Base-by-base conservation (phyloP, 768 basidiomycete genomes). In the Lactarius deliciosus region DNA sequence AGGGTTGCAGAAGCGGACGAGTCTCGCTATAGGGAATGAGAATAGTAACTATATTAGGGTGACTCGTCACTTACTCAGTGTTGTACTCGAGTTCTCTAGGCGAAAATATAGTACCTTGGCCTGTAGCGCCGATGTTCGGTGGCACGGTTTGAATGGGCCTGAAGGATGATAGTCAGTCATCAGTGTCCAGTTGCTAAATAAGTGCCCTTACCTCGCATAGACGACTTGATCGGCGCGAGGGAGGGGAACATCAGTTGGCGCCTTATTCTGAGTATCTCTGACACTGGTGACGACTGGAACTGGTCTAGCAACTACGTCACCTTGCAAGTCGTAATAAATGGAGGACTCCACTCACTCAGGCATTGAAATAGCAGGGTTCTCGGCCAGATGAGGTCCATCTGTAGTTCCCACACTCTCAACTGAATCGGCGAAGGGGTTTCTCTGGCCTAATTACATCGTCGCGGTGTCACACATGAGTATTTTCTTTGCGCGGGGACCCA, bases 1-100 rank as follows among this genome's bases (percentile, higher is more conserved):
- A 64, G 0, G 77, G 75, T 20, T 78, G 77, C 11, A 87, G 79
- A 13, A 88, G 78, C 3, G 87, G 86, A 15, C 76, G 79, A 0
- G 79, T 78, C 76, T 88, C 87, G 68, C 86, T 88, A 64, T 64
- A 36, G 57, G 36, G 5, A 40, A 60, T 65, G 36, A 65, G 60
- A 22, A 57, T 71, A 20, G 30, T 25, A 25, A 32, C 15, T 8
- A 11, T 47, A 22, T n/a, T 40, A 61, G 22, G 13, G 70, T 68
- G 36, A 16, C 0, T 30, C 25, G 16, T 38, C 28, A 55, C 78
- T 41, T 71, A 78, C 78, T 78, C 74, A 9, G 69, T 71, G 34
- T 70, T 68, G 34, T 63, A 65, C 5, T 32, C 43, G 15, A 47
- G 40, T 15, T 67, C 70, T 30, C 60, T 62, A 25, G 68, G 61